Percentiles rank a stretch among this genome's conserved stretches.
These are phyloP conservation scores for Rhinocladiella mackenziei DNA, from an alignment of 2,329 filamentous ascomycete species.

Conservation along the genomic window DNA sequence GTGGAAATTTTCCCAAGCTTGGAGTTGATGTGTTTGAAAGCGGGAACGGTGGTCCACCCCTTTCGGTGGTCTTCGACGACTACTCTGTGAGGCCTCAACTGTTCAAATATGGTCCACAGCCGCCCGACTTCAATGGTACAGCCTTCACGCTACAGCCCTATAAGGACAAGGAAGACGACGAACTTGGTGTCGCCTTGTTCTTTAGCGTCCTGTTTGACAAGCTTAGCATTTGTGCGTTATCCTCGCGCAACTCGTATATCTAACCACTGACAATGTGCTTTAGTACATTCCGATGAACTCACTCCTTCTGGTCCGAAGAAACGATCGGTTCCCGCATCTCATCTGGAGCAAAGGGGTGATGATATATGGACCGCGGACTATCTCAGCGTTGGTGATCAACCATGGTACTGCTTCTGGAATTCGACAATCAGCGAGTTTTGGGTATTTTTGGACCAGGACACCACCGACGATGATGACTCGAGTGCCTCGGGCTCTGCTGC, in stretches of 20 bases:
- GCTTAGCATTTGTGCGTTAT: slow-evolving; percentile 48
- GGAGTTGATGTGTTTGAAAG: slow-evolving; percentile 34
- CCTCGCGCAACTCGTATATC: not conserved
- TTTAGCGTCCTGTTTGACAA: slow-evolving; percentile 63
- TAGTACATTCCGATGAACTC: slow-evolving; percentile 39
- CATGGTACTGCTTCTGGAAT: slow-evolving; percentile 70
- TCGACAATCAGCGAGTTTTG: slow-evolving; percentile 63
- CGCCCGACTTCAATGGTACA: slow-evolving; percentile 45
- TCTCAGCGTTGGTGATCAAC: slow-evolving; percentile 54
- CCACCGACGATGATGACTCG: slow-evolving; percentile 33
- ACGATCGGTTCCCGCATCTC: slow-evolving; percentile 26
- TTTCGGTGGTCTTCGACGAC: slow-evolving; percentile 39
- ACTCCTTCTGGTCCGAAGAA: slow-evolving; percentile 31
- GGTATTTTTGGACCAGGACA: slow-evolving; percentile 58
- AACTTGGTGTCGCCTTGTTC: slow-evolving; percentile 59
- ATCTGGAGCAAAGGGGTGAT: slow-evolving; percentile 23
- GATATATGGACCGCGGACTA: slow-evolving; percentile 39
- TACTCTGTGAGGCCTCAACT: slow-evolving; percentile 36
- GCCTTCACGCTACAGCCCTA: slow-evolving; percentile 52
- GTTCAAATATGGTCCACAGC: slow-evolving; percentile 60
- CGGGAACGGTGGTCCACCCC: slow-evolving; percentile 29
- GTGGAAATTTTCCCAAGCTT: slow-evolving; percentile 37
- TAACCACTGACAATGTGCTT: slow-evolving; percentile 4
- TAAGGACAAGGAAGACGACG: slow-evolving; percentile 53
- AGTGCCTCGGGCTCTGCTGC: slow-evolving; percentile 14